Conservation (phyloP, 2,329 filamentous ascomycete species). For the Diaporthe nobilis region DNA sequence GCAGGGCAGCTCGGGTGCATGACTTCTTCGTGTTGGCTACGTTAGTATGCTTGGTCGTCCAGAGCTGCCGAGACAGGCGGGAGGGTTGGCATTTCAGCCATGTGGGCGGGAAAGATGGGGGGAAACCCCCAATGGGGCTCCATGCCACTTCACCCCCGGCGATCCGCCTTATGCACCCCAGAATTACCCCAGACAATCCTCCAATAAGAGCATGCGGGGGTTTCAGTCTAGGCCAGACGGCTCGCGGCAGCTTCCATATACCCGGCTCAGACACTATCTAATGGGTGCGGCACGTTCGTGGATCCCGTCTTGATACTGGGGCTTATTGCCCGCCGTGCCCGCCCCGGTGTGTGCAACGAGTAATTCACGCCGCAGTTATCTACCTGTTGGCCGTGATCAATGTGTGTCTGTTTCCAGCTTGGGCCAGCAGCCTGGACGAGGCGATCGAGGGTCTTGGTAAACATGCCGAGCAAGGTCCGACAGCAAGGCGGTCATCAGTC, state of each 20-base stretch:
- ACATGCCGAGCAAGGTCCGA: constrained; percentile 28
- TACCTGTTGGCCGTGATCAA: constrained; percentile 2
- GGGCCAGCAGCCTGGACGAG: background rate
- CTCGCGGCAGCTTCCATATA: constrained; percentile 20
- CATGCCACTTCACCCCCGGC: constrained; percentile 13
- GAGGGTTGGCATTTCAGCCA: constrained; percentile 13
- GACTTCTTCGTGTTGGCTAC: constrained; percentile 9
- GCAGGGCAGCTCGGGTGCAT: constrained; percentile 11
- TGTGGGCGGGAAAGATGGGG: constrained; percentile 9
- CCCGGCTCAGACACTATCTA: constrained; percentile 1
- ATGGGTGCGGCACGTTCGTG: background rate
- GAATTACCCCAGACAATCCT: constrained; percentile 39
- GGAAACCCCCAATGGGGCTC: background rate
- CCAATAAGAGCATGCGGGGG: constrained; percentile 31
- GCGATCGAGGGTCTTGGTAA: background rate
- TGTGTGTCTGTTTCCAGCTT: constrained; percentile 1
- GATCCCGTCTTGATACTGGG: background rate
- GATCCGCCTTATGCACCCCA: constrained; percentile 31
- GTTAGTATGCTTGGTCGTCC: constrained; percentile 19
- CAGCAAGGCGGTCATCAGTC: constrained; percentile 2
- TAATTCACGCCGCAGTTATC: background rate
- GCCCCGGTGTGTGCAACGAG: background rate
- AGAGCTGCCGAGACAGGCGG: constrained; percentile 14
- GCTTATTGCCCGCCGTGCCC: background rate
- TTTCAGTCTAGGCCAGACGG: constrained; percentile 23